A percentile compares a stretch with the other conserved stretches of the same genome.
phyloP scores from a whole-genome alignment of 495 filamentous ascomycete species.

The Penicillium parvum region DNA sequence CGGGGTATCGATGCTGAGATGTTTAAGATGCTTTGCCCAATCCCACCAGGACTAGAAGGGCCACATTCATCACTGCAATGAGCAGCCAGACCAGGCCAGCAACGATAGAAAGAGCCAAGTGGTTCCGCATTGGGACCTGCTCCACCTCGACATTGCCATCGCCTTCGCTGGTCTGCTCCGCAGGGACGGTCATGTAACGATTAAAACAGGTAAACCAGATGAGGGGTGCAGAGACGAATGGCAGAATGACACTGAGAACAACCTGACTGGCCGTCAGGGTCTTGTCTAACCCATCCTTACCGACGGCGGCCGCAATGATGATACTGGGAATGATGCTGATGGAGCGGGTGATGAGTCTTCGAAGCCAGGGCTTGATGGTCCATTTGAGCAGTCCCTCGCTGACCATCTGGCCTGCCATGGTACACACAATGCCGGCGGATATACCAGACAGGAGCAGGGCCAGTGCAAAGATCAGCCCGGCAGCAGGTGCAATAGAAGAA shows the following conservation, averaged over 20 bases:
- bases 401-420: conserved; percentile 81
- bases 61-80: conserved; percentile 69
- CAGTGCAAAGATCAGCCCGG: conserved; percentile 71
- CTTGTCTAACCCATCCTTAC: conserved; percentile 62
- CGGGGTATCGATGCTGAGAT: no score
- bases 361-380: conserved; percentile 65
- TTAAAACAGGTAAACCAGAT: conserved; percentile 84
- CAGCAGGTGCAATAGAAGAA: conserved; percentile 61
- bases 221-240: conserved; percentile 76
- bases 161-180: conserved; percentile 21
- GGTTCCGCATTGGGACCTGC: conserved; percentile 57
- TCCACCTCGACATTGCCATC: conserved; percentile 25
- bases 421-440: conserved; percentile 76
- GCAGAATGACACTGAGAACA: conserved; percentile 72
- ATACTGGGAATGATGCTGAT: conserved; percentile 79
- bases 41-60: conserved; percentile 65
- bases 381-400: conserved; percentile 73
- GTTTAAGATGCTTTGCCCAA: conserved; percentile 52
- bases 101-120: conserved; percentile 50
- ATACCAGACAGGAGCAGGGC: conserved; percentile 74
- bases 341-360: conserved; percentile 63
- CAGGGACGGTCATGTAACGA: conserved; percentile 71
- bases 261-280: conserved; percentile 78
- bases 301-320: conserved; percentile 75
- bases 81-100: conserved; percentile 61